phyloP scores from a whole-genome alignment of 768 basidiomycete species.

The Imleria badia region DNA sequence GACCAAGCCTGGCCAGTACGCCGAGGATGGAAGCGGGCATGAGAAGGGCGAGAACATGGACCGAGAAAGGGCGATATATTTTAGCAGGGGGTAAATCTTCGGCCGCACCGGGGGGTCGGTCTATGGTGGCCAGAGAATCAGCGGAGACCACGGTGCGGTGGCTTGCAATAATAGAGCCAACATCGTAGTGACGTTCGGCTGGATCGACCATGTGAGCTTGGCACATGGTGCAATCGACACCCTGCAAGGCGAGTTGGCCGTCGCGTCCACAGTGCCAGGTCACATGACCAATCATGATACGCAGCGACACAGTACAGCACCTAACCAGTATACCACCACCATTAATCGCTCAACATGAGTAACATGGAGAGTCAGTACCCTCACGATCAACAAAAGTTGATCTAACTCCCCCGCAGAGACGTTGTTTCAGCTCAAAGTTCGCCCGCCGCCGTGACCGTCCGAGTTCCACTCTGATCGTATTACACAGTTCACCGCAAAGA shows the following conservation, averaged over 20 bases:
- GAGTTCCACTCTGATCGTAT: slow-evolving; percentile 12
- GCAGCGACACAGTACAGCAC: neutral
- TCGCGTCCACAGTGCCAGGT: too few relatives aligned
- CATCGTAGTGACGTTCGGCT: slow-evolving; percentile 22
- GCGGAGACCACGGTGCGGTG: slow-evolving; percentile 35
- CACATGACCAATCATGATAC: slow-evolving; percentile 9
- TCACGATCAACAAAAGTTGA: neutral
- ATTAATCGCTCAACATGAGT: slow-evolving; percentile 50
- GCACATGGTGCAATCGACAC: too few relatives aligned
- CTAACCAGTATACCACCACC: neutral
- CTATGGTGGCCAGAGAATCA: slow-evolving; percentile 41
- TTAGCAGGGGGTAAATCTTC: slow-evolving; percentile 36
- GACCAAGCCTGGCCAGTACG: slow-evolving; percentile 76
- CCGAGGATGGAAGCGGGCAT: slow-evolving; percentile 85
- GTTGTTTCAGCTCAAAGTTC: slow-evolving; percentile 96
- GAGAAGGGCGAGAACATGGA: slow-evolving; percentile 67
- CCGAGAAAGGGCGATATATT: slow-evolving; percentile 53
- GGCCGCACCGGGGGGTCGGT: slow-evolving; percentile 38
- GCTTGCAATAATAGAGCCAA: slow-evolving; percentile 36
- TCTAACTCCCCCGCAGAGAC: slow-evolving; percentile 60
- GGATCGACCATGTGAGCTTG: neutral
- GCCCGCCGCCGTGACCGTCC: slow-evolving; percentile 14
- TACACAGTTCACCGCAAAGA: slow-evolving; percentile 93
- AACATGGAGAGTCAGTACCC: slow-evolving; percentile 81
- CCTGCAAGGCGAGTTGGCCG: too few relatives aligned